Evolutionary conservation across 108 stramenopile genomes (phyloP).

Genomic region (Nannochloropsis gaditana): DNA sequence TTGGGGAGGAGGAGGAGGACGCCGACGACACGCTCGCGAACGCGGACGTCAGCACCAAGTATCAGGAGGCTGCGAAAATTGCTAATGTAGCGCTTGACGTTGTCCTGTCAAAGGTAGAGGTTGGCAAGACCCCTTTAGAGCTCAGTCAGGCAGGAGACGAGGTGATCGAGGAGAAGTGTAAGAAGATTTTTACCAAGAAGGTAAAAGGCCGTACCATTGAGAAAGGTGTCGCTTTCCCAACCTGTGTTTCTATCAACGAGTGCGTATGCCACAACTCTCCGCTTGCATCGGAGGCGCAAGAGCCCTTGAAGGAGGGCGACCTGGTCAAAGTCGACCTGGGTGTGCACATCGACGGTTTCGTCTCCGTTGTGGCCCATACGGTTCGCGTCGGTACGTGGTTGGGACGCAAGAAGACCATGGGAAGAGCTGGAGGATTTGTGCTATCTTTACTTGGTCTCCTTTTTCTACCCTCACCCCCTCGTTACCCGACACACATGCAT

Average conservation of each 20-base stretch:
- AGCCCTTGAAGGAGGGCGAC: slow-evolving; percentile 76
- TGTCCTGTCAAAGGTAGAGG: slow-evolving; percentile 71
- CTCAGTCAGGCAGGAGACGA: slow-evolving; percentile 67
- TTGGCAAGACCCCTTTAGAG: slow-evolving; percentile 83
- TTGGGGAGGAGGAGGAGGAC: slow-evolving; percentile 50
- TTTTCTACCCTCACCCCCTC: neutral
- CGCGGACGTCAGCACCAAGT: slow-evolving; percentile 91
- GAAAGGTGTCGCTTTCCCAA: slow-evolving; percentile 97
- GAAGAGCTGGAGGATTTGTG: no score
- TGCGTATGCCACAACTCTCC: slow-evolving; percentile 94
- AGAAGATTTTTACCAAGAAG: slow-evolving; percentile 50
- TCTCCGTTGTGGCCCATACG: slow-evolving; percentile 95
- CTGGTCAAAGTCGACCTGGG: slow-evolving; percentile 98
- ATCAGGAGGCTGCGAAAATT: slow-evolving; percentile 96
- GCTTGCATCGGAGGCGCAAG: slow-evolving; percentile 68
- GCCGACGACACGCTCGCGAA: slow-evolving; percentile 51
- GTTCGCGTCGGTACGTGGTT: slow-evolving; percentile 37
- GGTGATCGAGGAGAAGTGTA: slow-evolving; percentile 52
- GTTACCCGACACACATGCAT: neutral
- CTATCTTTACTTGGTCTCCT: no score
- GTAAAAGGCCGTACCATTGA: slow-evolving; percentile 72
- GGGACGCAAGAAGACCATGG: neutral
- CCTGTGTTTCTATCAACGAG: slow-evolving; percentile 97
- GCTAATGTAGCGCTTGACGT: slow-evolving; percentile 83
- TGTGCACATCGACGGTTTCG: slow-evolving; percentile 98